phyloP scores from a whole-genome alignment of 2,329 filamentous ascomycete genomes.

The Tolypocladium inflatum region DNA sequence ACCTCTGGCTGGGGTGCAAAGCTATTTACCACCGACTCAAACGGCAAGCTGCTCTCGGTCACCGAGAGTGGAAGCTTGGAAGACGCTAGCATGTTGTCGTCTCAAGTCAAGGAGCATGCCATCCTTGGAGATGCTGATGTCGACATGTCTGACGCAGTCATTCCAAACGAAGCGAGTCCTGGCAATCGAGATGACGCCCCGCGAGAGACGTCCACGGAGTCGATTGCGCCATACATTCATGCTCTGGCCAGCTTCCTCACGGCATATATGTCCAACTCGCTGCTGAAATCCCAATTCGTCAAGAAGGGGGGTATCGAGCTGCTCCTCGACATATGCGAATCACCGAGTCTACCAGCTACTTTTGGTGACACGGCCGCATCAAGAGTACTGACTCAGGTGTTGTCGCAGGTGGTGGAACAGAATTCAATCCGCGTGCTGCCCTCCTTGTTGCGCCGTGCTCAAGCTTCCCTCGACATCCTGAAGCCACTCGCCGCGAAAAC shows the following conservation, averaged over 20 bases:
- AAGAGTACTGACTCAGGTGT: slow-evolving; percentile 61
- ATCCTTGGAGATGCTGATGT: slow-evolving; percentile 39
- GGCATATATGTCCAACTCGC: slow-evolving; percentile 64
- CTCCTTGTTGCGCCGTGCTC: slow-evolving; percentile 65
- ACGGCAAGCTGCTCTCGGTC: slow-evolving; percentile 42
- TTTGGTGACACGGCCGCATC: slow-evolving; percentile 53
- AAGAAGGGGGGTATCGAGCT: slow-evolving; percentile 72
- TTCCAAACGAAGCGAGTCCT: slow-evolving; percentile 5
- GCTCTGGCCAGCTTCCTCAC: slow-evolving; percentile 68
- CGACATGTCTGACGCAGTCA: slow-evolving; percentile 52
- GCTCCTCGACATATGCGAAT: slow-evolving; percentile 73
- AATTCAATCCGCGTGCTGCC: slow-evolving; percentile 76
- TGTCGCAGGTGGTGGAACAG: slow-evolving; percentile 70
- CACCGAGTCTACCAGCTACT: slow-evolving; percentile 64
- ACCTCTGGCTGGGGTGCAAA: slow-evolving; percentile 68
- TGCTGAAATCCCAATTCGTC: slow-evolving; percentile 65
- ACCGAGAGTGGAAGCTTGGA: slow-evolving; percentile 39
- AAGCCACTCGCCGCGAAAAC: slow-evolving; percentile 49
- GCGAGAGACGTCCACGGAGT: slow-evolving; percentile 17
- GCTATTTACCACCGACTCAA: slow-evolving; percentile 53
- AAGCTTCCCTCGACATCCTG: slow-evolving; percentile 58
- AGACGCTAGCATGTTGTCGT: slow-evolving; percentile 14
- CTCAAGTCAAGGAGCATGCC: slow-evolving; percentile 30
- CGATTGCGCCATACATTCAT: slow-evolving; percentile 60
- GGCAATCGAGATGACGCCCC: slow-evolving; percentile 8